phyloP scores from a whole-genome alignment of 2,329 filamentous ascomycete species.

The Zarea fungicola region DNA sequence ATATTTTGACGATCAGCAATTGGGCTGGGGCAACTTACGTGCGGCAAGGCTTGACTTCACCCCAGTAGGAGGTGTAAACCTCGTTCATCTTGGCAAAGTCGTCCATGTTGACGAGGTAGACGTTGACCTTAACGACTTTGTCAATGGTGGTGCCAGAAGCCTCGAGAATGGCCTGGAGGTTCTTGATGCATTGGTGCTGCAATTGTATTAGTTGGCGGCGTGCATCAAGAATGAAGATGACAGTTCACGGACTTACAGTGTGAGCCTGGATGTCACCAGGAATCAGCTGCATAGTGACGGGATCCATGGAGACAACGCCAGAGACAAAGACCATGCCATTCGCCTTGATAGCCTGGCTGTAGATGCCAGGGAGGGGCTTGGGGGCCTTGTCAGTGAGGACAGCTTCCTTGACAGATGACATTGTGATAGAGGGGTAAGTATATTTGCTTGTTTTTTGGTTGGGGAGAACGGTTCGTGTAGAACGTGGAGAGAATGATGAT shows the following conservation, averaged over 20 bases:
- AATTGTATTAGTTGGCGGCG: background rate
- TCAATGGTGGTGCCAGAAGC: slow-evolving; percentile 60
- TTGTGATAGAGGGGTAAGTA: slow-evolving; percentile 16
- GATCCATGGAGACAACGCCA: slow-evolving; percentile 64
- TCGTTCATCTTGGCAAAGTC: slow-evolving; percentile 72
- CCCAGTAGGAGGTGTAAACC: slow-evolving; percentile 67
- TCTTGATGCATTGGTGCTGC: slow-evolving; percentile 61
- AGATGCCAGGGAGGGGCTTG: slow-evolving; percentile 35
- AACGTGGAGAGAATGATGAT: background rate
- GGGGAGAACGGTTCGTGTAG: background rate
- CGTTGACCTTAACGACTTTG: slow-evolving; percentile 66
- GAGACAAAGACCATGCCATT: slow-evolving; percentile 66
- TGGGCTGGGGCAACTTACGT: slow-evolving; percentile 27
- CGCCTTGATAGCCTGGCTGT: slow-evolving; percentile 57
- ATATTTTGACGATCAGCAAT: background rate
- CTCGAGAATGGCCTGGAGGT: slow-evolving; percentile 63
- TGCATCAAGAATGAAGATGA: background rate
- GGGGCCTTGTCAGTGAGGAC: slow-evolving; percentile 37
- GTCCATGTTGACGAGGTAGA: slow-evolving; percentile 69
- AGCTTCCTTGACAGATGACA: slow-evolving; percentile 28
- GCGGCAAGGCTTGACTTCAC: slow-evolving; percentile 40
- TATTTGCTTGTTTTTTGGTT: background rate
- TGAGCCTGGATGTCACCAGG: slow-evolving; percentile 60
- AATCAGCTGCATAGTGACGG: slow-evolving; percentile 51
- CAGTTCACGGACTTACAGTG: slow-evolving; percentile 38